Conservation (phyloP, 345 rosid genomes). For the Dovyalis caffra region DNA sequence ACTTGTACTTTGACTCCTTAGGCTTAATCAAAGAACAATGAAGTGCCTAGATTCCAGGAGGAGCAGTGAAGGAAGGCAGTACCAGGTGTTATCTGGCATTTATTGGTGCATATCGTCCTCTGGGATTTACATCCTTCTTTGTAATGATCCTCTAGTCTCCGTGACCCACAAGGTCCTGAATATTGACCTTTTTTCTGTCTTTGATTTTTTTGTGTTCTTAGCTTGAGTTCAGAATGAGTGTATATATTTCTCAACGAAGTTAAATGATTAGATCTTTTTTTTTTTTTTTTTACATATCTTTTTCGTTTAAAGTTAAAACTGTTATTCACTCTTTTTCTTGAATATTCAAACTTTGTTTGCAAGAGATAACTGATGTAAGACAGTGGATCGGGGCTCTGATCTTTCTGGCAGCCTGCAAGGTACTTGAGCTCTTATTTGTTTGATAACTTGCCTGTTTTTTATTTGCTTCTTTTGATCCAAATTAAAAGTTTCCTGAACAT, state of each 20-base stretch:
- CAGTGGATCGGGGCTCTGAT: not conserved
- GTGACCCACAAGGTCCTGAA: not conserved
- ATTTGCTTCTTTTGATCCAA: not conserved
- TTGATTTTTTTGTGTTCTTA: not conserved
- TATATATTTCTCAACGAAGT: constrained; percentile 6
- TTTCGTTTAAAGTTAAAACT: not conserved
- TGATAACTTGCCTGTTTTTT: not conserved
- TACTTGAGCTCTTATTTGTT: constrained; percentile 4
- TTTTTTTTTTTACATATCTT: not conserved
- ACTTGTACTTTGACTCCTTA: not conserved
- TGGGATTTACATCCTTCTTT: not conserved
- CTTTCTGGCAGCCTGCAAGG: constrained; percentile 5
- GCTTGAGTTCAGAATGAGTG: constrained; percentile 1
- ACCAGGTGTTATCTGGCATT: not conserved
- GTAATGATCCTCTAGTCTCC: not conserved
- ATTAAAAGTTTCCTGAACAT: not conserved
- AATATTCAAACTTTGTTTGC: constrained; percentile 21
- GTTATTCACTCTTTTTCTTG: constrained; percentile 7
- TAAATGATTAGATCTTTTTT: not conserved
- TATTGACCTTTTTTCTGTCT: not conserved
- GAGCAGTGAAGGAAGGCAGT: not conserved
- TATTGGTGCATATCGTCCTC: not conserved
- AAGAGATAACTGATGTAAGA: constrained; percentile 12
- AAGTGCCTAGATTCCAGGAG: not conserved
- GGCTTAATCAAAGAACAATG: not conserved